Evolutionary conservation across 441 rosid genomes (phyloP), one percentile per base, ranked within the genome.

Genomic region (Eruca vesicaria): DNA sequence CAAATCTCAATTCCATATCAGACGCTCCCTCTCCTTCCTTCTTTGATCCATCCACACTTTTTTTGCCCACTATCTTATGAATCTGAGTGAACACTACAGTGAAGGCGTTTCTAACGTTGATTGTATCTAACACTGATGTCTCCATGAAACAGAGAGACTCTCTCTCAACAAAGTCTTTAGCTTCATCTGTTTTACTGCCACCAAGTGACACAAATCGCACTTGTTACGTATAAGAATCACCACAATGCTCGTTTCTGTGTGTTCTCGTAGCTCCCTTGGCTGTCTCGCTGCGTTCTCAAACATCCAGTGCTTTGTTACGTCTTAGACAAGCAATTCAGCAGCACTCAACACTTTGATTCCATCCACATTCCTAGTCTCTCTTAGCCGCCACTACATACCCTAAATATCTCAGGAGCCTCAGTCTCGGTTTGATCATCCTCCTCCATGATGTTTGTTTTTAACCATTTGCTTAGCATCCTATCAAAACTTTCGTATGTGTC

Each of bases 321-420:
- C 26, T 1, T 23, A 23, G 26, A 23, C 26, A 23, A 23, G 26
- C 3, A 23, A 23, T 45, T 69, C 80, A 73, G 81, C 80, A 31
- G 71, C 79, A 48, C 45, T 69, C 60, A 64, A 73, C 38, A 82
- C 82, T 63, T 72, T 82, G 7, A 3, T 63, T 57, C 80, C 85
- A 9, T 83, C 81, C 18, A 84, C 71, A 18, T 41, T 63, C 14
- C 58, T 80, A 10, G 76, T 72, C 65, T 81, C 80, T 71, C 64
- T 79, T 19, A 41, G 41, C 86, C 88, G 81, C 10, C 82, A 15
- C 68, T 71, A 35, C 84, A 82, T 35, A 81, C 43, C 31, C 75
- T 72, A 29, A 86, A 84, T 45, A 84, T 69, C 36, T 68, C 55
- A 3, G 83, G 89, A 41, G 85, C 87, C 14, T 81, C 85, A 0